Evolutionary conservation across 108 stramenopile species (phyloP).

Genomic region (Nitzschia sp.): DNA sequence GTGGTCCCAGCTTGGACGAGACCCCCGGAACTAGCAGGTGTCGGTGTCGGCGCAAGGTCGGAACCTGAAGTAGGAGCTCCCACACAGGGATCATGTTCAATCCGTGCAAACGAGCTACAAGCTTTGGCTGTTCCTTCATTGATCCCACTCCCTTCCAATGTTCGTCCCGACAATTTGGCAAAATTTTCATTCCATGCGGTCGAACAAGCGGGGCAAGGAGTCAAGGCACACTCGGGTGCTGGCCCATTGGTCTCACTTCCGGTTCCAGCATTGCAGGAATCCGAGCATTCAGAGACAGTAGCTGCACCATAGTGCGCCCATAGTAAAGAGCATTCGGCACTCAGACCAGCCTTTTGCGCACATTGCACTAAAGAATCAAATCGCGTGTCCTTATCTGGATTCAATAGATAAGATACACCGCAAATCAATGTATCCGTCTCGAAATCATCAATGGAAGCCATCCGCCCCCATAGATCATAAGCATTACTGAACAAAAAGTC

Average conservation of each 20-base stretch:
- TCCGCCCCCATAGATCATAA: conserved; percentile 17
- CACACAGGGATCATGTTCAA: conserved; percentile 24
- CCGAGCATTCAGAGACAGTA: conserved; percentile 13
- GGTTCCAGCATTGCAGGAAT: neutral
- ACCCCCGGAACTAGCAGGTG: no score
- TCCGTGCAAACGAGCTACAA: conserved; percentile 11
- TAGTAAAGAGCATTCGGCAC: neutral
- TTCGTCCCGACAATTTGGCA: conserved; percentile 20
- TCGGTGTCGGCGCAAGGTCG: neutral
- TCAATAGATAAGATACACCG: conserved; percentile 5
- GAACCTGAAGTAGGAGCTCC: conserved; percentile 9
- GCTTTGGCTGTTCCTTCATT: conserved; percentile 19
- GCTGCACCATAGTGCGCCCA: conserved; percentile 34
- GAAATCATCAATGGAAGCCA: conserved; percentile 12
- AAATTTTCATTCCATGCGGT: conserved; percentile 9
- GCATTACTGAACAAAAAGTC: conserved; percentile 8
- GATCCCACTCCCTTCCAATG: conserved; percentile 14
- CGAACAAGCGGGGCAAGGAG: conserved; percentile 17
- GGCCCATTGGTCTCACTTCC: conserved; percentile 5
- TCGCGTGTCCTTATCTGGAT: neutral
- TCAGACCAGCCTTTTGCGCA: conserved; percentile 13
- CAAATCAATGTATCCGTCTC: conserved; percentile 19
- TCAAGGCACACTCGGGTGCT: conserved; percentile 19
- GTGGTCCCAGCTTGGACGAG: no score
- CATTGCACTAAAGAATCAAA: conserved; percentile 17